Conservation (phyloP, 2,329 filamentous ascomycete genomes). For the Arthrinium phaeospermum region DNA sequence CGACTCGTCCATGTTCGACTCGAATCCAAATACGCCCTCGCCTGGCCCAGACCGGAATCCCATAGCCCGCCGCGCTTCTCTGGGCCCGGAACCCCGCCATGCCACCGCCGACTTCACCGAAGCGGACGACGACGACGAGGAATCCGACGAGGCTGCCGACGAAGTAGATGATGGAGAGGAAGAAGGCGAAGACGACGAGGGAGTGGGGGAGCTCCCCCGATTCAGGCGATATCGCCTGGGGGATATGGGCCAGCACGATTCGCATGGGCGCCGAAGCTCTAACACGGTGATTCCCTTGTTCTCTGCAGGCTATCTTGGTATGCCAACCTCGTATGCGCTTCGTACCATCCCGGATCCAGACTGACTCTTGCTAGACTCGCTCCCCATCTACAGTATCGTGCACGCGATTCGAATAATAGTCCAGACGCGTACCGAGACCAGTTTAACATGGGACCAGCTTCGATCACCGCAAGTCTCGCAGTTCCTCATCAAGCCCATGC, state of each 20-base stretch:
- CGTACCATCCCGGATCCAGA: background rate
- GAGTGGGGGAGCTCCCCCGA: constrained; percentile 28
- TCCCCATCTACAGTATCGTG: constrained; percentile 89
- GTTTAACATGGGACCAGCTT: constrained; percentile 91
- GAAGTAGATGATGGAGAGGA: constrained; percentile 60
- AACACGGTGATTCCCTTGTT: constrained; percentile 72
- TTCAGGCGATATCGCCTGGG: constrained; percentile 43
- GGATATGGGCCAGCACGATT: constrained; percentile 29
- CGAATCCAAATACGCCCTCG: constrained; percentile 34
- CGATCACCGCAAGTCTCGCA: constrained; percentile 95
- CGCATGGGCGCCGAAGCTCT: constrained; percentile 38
- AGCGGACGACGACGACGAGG: constrained; percentile 60
- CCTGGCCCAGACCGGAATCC: constrained; percentile 32
- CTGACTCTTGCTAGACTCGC: constrained; percentile 65
- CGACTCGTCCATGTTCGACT: constrained; percentile 33
- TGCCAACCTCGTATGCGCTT: constrained; percentile 23
- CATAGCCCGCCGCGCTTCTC: constrained; percentile 33
- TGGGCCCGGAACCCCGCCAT: constrained; percentile 49
- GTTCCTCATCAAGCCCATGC: constrained; percentile 94
- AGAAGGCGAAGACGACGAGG: constrained; percentile 29
- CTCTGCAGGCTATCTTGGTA: constrained; percentile 78
- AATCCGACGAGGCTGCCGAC: constrained; percentile 44
- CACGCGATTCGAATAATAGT: constrained; percentile 89
- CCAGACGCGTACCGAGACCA: constrained; percentile 85
- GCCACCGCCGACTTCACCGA: constrained; percentile 71